Conservation (phyloP, 768 basidiomycete genomes). For the Xanthoconium stramineum region DNA sequence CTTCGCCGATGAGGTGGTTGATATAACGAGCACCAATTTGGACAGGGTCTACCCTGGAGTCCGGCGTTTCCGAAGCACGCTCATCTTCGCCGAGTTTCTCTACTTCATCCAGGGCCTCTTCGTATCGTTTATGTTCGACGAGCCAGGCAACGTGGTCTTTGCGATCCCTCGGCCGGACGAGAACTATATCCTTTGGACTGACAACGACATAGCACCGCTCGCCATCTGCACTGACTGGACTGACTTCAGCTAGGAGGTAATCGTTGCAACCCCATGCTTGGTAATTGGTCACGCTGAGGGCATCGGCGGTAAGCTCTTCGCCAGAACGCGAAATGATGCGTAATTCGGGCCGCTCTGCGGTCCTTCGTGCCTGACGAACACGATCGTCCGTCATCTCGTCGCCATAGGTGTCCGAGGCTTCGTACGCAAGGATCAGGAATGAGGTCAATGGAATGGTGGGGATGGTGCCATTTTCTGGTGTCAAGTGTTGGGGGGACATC, state of each 20-base stretch:
- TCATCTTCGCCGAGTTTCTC: slow-evolving; percentile 53
- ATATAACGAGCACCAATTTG: slow-evolving; percentile 87
- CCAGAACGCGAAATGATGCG: slow-evolving; percentile 86
- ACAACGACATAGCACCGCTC: slow-evolving; percentile 74
- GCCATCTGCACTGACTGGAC: slow-evolving; percentile 17
- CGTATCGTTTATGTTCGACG: slow-evolving; percentile 79
- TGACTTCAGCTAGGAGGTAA: slow-evolving; percentile 66
- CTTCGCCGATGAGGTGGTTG: slow-evolving; percentile 77
- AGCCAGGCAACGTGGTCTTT: slow-evolving; percentile 92
- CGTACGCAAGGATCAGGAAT: slow-evolving; percentile 87
- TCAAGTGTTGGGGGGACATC: slow-evolving; percentile 29
- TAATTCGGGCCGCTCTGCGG: slow-evolving; percentile 90
- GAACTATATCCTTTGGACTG: slow-evolving; percentile 81
- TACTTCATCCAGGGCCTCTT: slow-evolving; percentile 82
- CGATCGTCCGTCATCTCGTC: slow-evolving; percentile 73
- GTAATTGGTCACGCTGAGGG: slow-evolving; percentile 72
- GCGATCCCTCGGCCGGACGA: slow-evolving; percentile 84
- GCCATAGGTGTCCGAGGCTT: slow-evolving; percentile 64
- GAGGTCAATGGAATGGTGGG: slow-evolving; percentile 48
- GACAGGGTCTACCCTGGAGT: slow-evolving; percentile 48
- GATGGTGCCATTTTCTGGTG: slow-evolving; percentile 15
- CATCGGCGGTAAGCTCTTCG: slow-evolving; percentile 85
- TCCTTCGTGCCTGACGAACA: slow-evolving; percentile 72
- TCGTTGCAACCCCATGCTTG: slow-evolving; percentile 91
- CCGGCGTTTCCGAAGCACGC: slow-evolving; percentile 29